A percentile compares a stretch with the other conserved stretches of the same genome.
Conservation (phyloP, 208 protist genomes). For the Trichomonas gallinae region DNA sequence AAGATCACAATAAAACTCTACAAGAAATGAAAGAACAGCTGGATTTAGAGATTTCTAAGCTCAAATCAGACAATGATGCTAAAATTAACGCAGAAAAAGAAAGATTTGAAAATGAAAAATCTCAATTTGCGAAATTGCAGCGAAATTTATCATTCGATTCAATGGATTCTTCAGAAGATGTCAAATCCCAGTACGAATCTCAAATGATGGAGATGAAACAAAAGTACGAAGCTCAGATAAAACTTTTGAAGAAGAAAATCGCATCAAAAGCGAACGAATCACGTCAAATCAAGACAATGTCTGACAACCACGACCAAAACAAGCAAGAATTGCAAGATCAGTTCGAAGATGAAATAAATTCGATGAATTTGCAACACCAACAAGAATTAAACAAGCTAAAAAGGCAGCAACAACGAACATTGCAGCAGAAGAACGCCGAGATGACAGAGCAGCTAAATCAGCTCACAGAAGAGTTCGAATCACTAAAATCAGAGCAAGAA, state of each 20-base stretch:
- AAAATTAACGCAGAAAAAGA: background rate
- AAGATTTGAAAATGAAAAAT: background rate
- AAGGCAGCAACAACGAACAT: background rate
- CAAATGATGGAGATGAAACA: background rate
- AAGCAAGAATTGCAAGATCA: background rate
- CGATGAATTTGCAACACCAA: background rate
- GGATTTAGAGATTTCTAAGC: background rate
- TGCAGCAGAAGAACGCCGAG: background rate
- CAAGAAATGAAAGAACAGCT: background rate
- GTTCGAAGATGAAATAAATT: background rate
- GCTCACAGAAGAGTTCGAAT: background rate
- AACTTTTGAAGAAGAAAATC: background rate
- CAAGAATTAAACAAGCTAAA: background rate
- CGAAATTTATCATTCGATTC: background rate
- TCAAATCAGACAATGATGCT: background rate
- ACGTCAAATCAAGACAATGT: background rate
- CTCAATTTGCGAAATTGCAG: background rate
- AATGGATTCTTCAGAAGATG: background rate
- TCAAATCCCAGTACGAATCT: background rate
- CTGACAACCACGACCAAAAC: background rate
- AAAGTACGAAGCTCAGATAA: background rate
- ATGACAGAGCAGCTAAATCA: background rate
- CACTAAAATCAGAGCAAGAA: background rate
- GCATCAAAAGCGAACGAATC: background rate
- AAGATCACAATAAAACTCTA: background rate